A percentile compares a stretch with the other conserved stretches of the same genome.
These are phyloP conservation scores for Lagenidium giganteum DNA, from an alignment of 352 stramenopile genomes.

Conservation along the genomic window DNA sequence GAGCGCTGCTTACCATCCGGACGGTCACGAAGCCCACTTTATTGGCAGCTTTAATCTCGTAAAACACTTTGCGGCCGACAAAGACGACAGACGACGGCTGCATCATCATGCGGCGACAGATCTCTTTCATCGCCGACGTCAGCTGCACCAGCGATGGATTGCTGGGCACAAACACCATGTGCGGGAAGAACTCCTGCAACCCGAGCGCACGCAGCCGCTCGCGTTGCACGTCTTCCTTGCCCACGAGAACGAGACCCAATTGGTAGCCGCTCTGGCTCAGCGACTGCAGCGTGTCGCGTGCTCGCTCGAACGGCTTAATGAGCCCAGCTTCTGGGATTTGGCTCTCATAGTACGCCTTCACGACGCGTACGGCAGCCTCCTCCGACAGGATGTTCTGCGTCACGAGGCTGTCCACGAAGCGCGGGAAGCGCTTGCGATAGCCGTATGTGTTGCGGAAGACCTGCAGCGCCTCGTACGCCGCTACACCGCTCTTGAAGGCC, in stretches of 20 bases:
- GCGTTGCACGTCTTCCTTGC: conserved; percentile 51
- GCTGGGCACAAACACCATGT: conserved; percentile 45
- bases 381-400: conserved; percentile 29
- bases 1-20: conserved; percentile 61
- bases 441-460: conserved; percentile 67
- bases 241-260: conserved; percentile 54
- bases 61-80: conserved; percentile 66
- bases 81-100: conserved; percentile 55
- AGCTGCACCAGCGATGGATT: conserved; percentile 48
- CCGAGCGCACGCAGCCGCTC: conserved; percentile 51
- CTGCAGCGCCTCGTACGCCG: conserved; percentile 53
- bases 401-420: conserved; percentile 61
- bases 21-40: conserved; percentile 56
- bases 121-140: conserved; percentile 57
- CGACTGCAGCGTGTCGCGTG: conserved; percentile 37
- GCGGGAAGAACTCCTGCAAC: conserved; percentile 42
- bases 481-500: conserved; percentile 46
- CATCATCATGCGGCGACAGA: conserved; percentile 38
- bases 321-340: conserved; percentile 44
- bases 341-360: conserved; percentile 63
- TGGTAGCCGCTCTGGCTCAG: conserved; percentile 35
- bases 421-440: conserved; percentile 66
- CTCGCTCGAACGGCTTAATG: conserved; percentile 48
- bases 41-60: conserved; percentile 72
- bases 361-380: conserved; percentile 37